Conservation (phyloP, 352 stramenopile species). For the Phytophthora sp. region DNA sequence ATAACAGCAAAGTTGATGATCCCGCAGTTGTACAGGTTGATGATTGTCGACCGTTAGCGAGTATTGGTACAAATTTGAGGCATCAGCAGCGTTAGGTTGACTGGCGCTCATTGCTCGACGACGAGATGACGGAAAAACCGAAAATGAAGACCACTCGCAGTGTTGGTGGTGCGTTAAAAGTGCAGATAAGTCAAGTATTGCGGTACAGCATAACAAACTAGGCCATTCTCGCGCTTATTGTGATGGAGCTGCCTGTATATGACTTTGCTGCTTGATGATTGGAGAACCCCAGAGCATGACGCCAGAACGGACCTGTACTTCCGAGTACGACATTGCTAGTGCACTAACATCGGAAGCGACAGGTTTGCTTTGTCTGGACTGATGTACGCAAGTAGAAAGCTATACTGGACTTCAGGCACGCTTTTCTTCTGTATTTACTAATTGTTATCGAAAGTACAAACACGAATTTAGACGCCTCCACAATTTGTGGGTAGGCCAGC, state of each 20-base stretch:
- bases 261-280: background rate
- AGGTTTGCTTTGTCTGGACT: conserved; percentile 4
- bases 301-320: background rate
- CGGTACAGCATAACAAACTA: background rate
- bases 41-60: background rate
- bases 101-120: conserved; percentile 18
- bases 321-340: background rate
- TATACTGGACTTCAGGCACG: conserved; percentile 1
- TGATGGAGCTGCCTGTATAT: background rate
- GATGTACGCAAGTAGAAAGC: conserved; percentile 9
- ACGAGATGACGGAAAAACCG: conserved; percentile 1
- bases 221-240: background rate
- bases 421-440: background rate
- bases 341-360: background rate
- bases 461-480: background rate
- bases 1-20: conserved; percentile 36
- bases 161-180: background rate
- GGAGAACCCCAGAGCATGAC: no score
- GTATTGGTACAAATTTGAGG: conserved; percentile 4
- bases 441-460: background rate
- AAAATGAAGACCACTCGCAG: conserved; percentile 4
- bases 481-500: background rate
- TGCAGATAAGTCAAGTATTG: background rate
- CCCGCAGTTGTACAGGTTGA: conserved; percentile 9
- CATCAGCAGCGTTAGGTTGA: conserved; percentile 1